These are phyloP conservation scores for Yarrowia keelungensis DNA, from an alignment of 805 yeast species.

Conservation along the genomic window DNA sequence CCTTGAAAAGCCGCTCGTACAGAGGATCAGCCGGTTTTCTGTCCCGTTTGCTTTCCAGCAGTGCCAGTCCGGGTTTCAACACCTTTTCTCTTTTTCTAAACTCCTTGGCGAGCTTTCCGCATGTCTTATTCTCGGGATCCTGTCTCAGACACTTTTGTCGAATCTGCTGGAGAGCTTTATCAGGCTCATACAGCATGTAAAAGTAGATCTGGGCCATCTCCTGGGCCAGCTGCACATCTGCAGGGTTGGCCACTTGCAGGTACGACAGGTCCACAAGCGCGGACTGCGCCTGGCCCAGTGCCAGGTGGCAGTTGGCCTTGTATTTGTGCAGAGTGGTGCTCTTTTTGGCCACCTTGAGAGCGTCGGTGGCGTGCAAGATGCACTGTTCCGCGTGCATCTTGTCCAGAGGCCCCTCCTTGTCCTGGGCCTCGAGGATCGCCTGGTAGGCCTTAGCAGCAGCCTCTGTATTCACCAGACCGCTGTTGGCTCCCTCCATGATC, in stretches of 20 bases:
- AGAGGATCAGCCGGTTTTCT: slow-evolving; percentile 45
- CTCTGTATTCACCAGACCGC: slow-evolving; percentile 41
- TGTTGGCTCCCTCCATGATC: slow-evolving; percentile 35
- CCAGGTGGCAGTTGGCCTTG: slow-evolving; percentile 50
- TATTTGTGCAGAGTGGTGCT: slow-evolving; percentile 44
- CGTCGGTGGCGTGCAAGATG: slow-evolving; percentile 44
- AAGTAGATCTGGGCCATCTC: slow-evolving; percentile 53
- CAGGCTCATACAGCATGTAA: slow-evolving; percentile 61
- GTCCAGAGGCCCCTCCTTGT: slow-evolving; percentile 35
- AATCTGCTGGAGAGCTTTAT: slow-evolving; percentile 58
- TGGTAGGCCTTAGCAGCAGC: slow-evolving; percentile 39
- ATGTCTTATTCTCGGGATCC: slow-evolving; percentile 73
- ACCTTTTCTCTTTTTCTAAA: slow-evolving; percentile 46
- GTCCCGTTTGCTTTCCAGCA: slow-evolving; percentile 40
- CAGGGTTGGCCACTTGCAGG: slow-evolving; percentile 45
- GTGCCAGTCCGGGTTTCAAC: slow-evolving; percentile 42
- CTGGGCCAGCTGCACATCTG: slow-evolving; percentile 45
- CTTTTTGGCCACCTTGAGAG: slow-evolving; percentile 47
- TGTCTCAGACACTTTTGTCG: slow-evolving; percentile 70
- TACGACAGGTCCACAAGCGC: slow-evolving; percentile 51
- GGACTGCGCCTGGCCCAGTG: slow-evolving; percentile 46
- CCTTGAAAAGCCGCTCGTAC: slow-evolving; percentile 41
- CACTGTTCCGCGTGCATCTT: slow-evolving; percentile 44
- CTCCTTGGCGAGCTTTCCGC: slow-evolving; percentile 55
- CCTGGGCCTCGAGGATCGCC: slow-evolving; percentile 40